phyloP scores from a whole-genome alignment of 108 stramenopile genomes.

The Cyclotella sp. region DNA sequence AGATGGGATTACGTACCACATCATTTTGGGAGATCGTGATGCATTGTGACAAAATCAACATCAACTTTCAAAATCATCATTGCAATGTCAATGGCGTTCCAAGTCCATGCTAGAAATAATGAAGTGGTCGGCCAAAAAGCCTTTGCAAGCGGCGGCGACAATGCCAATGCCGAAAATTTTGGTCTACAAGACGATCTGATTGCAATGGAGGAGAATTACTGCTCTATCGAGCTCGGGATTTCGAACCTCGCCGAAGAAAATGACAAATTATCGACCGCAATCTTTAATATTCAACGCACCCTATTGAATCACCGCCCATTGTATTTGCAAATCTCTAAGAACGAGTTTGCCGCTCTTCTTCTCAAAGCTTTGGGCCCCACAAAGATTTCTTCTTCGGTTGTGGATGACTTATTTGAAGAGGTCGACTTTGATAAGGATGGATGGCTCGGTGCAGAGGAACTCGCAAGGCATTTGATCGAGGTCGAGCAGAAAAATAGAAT shows the following conservation, averaged over 20 bases:
- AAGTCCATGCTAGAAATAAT: not conserved
- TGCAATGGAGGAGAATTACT: constrained; percentile 15
- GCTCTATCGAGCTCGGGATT: not conserved
- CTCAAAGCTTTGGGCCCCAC: constrained; percentile 23
- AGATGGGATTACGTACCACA: no score
- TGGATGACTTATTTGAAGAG: constrained; percentile 25
- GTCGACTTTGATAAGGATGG: constrained; percentile 32
- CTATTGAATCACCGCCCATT: constrained; percentile 19
- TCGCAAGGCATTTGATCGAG: constrained; percentile 9
- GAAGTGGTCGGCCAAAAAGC: not conserved
- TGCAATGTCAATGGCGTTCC: not conserved
- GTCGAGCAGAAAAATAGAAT: constrained; percentile 1
- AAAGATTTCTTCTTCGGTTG: constrained; percentile 19
- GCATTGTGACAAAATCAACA: no score
- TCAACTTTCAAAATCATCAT: no score
- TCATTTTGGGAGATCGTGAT: no score
- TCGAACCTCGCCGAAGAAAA: not conserved
- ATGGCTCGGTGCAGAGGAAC: constrained; percentile 20
- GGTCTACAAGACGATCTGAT: not conserved
- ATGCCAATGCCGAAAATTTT: not conserved
- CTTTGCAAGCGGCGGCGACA: not conserved
- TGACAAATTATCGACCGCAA: not conserved
- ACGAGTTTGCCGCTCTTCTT: constrained; percentile 26
- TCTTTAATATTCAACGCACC: constrained; percentile 6
- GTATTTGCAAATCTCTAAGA: constrained; percentile 20